Evolutionary conservation across 2,329 filamentous ascomycete species (phyloP).

Genomic region (Nemania sp.): DNA sequence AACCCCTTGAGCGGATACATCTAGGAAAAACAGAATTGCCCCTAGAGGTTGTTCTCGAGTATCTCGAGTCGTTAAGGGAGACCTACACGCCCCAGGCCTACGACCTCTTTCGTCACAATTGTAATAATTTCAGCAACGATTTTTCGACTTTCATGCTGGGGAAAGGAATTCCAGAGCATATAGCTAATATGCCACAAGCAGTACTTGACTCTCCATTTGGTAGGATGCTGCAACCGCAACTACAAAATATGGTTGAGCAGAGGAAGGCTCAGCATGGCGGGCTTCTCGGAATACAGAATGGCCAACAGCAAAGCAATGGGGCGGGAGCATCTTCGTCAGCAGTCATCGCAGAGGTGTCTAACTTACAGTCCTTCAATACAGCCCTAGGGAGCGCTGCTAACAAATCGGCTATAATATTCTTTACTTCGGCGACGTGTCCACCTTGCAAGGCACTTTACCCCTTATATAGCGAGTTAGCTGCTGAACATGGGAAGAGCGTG

Average conservation of each 20-base stretch:
- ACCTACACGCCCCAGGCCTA: conserved; percentile 90
- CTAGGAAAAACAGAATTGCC: conserved; percentile 84
- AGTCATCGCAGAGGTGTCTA: conserved; percentile 71
- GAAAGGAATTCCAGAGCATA: conserved; percentile 87
- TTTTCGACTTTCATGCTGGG: conserved; percentile 90
- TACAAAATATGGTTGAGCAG: conserved; percentile 64
- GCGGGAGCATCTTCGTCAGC: conserved; percentile 39
- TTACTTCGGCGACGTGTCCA: conserved; percentile 87
- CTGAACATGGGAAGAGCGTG: conserved; percentile 75
- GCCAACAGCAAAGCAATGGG: conserved; percentile 47
- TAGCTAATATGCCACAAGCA: conserved; percentile 84
- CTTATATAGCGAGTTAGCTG: conserved; percentile 82
- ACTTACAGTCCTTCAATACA: conserved; percentile 68
- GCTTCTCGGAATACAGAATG: conserved; percentile 63
- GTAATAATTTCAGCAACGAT: conserved; percentile 97
- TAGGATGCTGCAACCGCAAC: conserved; percentile 83
- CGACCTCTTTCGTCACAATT: conserved; percentile 91
- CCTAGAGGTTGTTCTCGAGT: conserved; percentile 85
- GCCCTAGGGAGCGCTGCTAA: conserved; percentile 69
- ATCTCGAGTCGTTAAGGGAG: conserved; percentile 82
- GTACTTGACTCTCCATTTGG: conserved; percentile 90
- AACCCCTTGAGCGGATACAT: conserved; percentile 79
- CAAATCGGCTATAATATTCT: conserved; percentile 86
- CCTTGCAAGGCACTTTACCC: conserved; percentile 89
- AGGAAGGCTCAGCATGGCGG: conserved; percentile 62